Percentiles rank a stretch among this genome's conserved stretches.
These are phyloP conservation scores for Allium cepa DNA, from an alignment of 106 monocot species.

Conservation along the genomic window DNA sequence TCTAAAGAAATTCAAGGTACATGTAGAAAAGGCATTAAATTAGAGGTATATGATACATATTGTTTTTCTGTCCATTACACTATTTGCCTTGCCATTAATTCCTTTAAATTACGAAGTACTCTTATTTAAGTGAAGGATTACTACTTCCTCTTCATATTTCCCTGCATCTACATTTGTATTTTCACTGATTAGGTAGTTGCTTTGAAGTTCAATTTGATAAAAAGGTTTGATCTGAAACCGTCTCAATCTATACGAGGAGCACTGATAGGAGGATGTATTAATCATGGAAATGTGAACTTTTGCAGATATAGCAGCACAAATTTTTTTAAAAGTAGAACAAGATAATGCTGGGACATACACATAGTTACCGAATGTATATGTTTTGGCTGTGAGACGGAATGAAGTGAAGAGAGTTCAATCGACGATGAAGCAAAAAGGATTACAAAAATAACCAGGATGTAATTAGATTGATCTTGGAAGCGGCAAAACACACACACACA, in stretches of 20 bases:
- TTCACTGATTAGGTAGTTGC: too few relatives aligned
- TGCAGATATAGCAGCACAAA: slow-evolving; percentile 45
- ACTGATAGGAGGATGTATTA: slow-evolving; percentile 62
- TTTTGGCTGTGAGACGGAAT: slow-evolving; percentile 47
- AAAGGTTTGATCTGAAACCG: slow-evolving; percentile 14
- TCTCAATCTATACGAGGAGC: slow-evolving; percentile 47
- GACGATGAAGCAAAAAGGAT: slow-evolving; percentile 51
- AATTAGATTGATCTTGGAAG: too few relatives aligned
- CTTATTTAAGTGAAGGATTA: too few relatives aligned
- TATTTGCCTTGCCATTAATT: too few relatives aligned
- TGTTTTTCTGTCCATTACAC: too few relatives aligned
- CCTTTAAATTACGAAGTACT: too few relatives aligned
- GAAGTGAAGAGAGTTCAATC: slow-evolving; percentile 43
- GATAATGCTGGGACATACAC: slow-evolving; percentile 51
- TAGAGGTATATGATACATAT: too few relatives aligned
- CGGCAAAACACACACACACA: too few relatives aligned
- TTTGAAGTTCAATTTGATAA: slow-evolving; percentile 17
- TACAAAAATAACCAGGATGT: slow-evolving; percentile 82
- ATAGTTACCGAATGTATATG: slow-evolving; percentile 65
- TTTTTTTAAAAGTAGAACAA: slow-evolving; percentile 41
- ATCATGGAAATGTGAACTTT: slow-evolving; percentile 37
- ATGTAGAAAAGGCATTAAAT: too few relatives aligned
- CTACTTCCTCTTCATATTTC: too few relatives aligned
- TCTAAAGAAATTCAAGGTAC: too few relatives aligned
- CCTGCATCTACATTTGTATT: too few relatives aligned